Base-by-base conservation (phyloP, 2,329 filamentous ascomycete species). In the Colletotrichum sp. region DNA sequence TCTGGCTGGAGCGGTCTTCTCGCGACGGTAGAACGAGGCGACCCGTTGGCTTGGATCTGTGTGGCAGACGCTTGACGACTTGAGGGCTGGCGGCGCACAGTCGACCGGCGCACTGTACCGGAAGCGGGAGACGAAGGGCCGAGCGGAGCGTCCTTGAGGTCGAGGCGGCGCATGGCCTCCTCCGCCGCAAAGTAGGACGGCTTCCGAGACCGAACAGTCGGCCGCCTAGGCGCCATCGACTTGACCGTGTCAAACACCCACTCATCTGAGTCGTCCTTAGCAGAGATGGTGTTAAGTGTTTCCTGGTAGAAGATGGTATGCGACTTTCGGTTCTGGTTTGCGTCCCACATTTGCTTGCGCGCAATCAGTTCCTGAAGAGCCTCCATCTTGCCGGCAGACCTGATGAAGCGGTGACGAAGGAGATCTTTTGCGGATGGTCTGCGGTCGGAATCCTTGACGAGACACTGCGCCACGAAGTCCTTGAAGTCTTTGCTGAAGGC, bases 231-330 rank as follows among this genome's bases (percentile, higher is more conserved):
- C 6, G 87, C 89, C 36, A 93, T 88, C 0, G 94, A 95, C 84
- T 95, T 97, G 82, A 99, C 93, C 0, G 96, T 99, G 81, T 98
- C 96, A 82, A 99, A 99, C 3, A 98, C 94, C 96, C 96, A 99
- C 78, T 95, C 96, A 78, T 98, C 95, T 18, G 94, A 89, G 7
- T 96, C 93, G 48, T 91, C 88, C 78, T 88, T 92, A 3, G 91
- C 89, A 4, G 91, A 89, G 70, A 98, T 90, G 10, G 91, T 93
- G 79, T 94, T 92, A 65, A 99, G 88, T 5, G 96, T 98, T 86
- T 99, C 96, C 80, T 98, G 96, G 84, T 99, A 99, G 85, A 96
- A 98, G 80, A 94, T 94, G 2, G 94, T 91, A 80, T 95, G 94
- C 72, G 90, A 92, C 67, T 92, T 91, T 73, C 92, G 90, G 77